These are phyloP conservation scores for Amaranthus hypochondriacus DNA, from an alignment of 148 eudicot genomes.

Conservation along the genomic window DNA sequence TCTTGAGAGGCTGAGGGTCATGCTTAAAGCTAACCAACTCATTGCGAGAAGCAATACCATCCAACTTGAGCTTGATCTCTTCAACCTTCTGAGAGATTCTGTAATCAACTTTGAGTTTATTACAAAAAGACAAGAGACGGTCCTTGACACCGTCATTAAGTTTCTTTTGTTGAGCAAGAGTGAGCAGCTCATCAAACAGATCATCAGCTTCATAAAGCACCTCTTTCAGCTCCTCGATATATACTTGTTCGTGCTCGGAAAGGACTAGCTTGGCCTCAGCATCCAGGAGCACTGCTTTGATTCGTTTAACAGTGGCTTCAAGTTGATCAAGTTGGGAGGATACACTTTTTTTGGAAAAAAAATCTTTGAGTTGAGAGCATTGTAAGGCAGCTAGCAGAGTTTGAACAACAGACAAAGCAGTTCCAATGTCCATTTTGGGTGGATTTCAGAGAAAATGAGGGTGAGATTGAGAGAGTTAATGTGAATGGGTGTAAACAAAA, in stretches of 20 bases:
- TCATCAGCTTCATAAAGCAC: conserved; percentile 5
- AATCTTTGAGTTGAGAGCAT: neutral
- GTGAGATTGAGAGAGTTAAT: too few relatives aligned
- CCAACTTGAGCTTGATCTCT: neutral
- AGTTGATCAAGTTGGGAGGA: neutral
- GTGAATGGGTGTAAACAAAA: too few relatives aligned
- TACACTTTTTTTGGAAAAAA: neutral
- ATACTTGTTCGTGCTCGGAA: neutral
- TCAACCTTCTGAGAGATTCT: neutral
- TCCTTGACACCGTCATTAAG: neutral
- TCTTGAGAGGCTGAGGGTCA: conserved; percentile 1
- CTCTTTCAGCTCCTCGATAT: conserved; percentile 4
- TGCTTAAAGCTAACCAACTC: neutral
- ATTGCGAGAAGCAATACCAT: neutral
- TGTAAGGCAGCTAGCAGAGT: neutral
- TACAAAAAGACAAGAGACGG: neutral
- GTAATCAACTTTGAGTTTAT: neutral
- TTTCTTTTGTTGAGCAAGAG: neutral
- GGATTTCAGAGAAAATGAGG: too few relatives aligned
- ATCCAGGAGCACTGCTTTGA: conserved; percentile 4
- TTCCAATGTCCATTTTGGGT: neutral
- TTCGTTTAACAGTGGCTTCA: neutral
- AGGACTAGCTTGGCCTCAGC: conserved; percentile 5
- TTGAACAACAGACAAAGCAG: neutral
- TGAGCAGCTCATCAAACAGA: conserved; percentile 2